phyloP scores from a whole-genome alignment of 768 basidiomycete genomes.

The Sarcodon aspratus region DNA sequence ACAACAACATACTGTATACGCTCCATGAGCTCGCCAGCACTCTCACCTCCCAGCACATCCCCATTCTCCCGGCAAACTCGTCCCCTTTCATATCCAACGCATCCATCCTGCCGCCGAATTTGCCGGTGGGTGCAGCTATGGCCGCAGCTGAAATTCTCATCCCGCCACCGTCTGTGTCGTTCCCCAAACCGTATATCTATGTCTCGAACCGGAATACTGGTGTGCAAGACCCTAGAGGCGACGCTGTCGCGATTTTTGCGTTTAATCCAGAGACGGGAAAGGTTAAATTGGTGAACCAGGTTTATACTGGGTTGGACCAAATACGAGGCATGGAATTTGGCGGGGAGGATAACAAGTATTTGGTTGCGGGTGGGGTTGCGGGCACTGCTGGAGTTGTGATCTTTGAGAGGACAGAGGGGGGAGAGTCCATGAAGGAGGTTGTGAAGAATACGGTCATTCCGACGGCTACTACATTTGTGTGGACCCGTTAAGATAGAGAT shows the following conservation, averaged over 20 bases:
- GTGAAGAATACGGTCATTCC: constrained; percentile 41
- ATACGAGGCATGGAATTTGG: constrained; percentile 57
- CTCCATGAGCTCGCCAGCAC: constrained; percentile 48
- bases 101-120: constrained; percentile 28
- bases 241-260: constrained; percentile 54
- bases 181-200: constrained; percentile 48
- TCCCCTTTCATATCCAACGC: constrained; percentile 38
- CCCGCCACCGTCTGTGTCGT: constrained; percentile 31
- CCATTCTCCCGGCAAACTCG: constrained; percentile 35
- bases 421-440: constrained; percentile 38
- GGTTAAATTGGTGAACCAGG: constrained; percentile 35
- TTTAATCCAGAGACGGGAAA: constrained; percentile 21
- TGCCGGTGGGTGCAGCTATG: constrained; percentile 27
- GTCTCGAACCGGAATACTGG: constrained; percentile 57
- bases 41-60: constrained; percentile 46
- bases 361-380: constrained; percentile 42
- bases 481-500: constrained; percentile 14
- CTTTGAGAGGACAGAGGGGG: constrained; percentile 42
- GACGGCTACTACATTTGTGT: constrained; percentile 43
- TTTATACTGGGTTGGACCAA: constrained; percentile 53
- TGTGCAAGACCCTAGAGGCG: constrained; percentile 37
- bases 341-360: constrained; percentile 34
- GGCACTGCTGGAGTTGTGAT: constrained; percentile 46
- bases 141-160: constrained; percentile 55
- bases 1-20: constrained; percentile 36